Conservation (phyloP, 1,284 basidiomycete genomes). For the Ustilago loliicola region DNA sequence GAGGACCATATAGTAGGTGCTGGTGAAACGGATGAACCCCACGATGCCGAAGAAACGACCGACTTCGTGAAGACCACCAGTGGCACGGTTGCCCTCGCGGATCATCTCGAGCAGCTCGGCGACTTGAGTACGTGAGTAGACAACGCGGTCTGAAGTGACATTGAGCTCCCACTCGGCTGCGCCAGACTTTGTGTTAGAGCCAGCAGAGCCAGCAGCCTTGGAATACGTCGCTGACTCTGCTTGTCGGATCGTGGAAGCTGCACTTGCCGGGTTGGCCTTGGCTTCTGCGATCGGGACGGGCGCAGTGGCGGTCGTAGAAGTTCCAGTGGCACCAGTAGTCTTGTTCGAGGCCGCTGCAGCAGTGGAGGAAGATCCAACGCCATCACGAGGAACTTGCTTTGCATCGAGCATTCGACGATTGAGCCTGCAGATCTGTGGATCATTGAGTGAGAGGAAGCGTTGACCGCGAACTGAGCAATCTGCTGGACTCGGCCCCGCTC, state of each 20-base stretch:
- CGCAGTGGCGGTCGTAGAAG: slow-evolving; percentile 7
- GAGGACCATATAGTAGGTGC: slow-evolving; percentile 73
- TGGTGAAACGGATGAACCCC: slow-evolving; percentile 71
- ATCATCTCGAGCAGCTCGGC: slow-evolving; percentile 91
- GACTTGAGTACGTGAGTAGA: slow-evolving; percentile 90
- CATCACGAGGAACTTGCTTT: slow-evolving; percentile 36
- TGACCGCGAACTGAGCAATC: slow-evolving; percentile 53
- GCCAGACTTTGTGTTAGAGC: background rate
- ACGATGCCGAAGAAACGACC: slow-evolving; percentile 76
- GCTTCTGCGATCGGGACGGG: slow-evolving; percentile 11
- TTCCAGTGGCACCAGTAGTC: background rate
- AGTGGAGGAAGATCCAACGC: background rate
- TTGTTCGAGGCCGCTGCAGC: slow-evolving; percentile 11
- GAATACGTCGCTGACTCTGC: background rate
- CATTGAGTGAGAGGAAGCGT: slow-evolving; percentile 47
- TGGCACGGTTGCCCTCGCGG: slow-evolving; percentile 89
- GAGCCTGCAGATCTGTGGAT: slow-evolving; percentile 45
- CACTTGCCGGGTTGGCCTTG: slow-evolving; percentile 1
- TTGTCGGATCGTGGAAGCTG: slow-evolving; percentile 7
- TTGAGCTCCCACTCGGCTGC: slow-evolving; percentile 60
- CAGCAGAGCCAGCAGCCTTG: background rate
- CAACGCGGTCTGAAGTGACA: slow-evolving; percentile 62
- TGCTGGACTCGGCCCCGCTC: background rate
- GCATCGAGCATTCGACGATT: slow-evolving; percentile 47
- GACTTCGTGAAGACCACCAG: slow-evolving; percentile 85